Percentiles rank a stretch among this genome's conserved stretches.
Conservation (phyloP, 2,329 filamentous ascomycete genomes). For the Mollisia scopiformis region DNA sequence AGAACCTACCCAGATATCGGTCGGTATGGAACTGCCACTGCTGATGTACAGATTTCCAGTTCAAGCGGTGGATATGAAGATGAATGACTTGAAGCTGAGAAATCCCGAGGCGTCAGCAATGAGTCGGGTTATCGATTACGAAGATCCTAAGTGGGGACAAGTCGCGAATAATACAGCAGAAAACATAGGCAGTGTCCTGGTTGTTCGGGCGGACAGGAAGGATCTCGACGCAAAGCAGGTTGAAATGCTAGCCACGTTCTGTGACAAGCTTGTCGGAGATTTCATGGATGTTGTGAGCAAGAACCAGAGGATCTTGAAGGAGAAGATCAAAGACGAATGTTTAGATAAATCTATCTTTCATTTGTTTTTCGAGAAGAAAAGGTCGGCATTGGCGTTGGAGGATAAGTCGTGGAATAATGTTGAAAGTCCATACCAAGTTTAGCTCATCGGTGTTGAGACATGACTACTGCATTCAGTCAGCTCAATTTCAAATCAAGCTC, state of each 20-base stretch:
- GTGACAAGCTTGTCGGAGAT: neutral
- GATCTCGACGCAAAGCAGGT: neutral
- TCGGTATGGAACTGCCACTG: neutral
- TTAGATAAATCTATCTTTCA: neutral
- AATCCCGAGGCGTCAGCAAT: neutral
- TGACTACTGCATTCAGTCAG: too few species aligned
- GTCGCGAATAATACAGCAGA: neutral
- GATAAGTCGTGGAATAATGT: neutral
- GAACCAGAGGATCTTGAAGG: neutral
- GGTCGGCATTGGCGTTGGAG: neutral
- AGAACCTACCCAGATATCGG: neutral
- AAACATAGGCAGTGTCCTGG: neutral
- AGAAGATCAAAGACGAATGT: neutral
- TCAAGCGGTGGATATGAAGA: neutral
- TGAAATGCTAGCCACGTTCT: neutral
- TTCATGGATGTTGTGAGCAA: neutral
- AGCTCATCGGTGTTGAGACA: too few species aligned
- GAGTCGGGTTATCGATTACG: neutral
- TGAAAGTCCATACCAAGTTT: neutral
- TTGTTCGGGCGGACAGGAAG: neutral
- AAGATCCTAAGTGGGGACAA: neutral
- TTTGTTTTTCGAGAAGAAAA: neutral
- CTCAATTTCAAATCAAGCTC: too few species aligned
- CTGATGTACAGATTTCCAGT: neutral
- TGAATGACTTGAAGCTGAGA: neutral